Percentiles rank a stretch among this genome's conserved stretches.
Conservation (phyloP, 352 stramenopile genomes). For the Phytopythium montanum region DNA sequence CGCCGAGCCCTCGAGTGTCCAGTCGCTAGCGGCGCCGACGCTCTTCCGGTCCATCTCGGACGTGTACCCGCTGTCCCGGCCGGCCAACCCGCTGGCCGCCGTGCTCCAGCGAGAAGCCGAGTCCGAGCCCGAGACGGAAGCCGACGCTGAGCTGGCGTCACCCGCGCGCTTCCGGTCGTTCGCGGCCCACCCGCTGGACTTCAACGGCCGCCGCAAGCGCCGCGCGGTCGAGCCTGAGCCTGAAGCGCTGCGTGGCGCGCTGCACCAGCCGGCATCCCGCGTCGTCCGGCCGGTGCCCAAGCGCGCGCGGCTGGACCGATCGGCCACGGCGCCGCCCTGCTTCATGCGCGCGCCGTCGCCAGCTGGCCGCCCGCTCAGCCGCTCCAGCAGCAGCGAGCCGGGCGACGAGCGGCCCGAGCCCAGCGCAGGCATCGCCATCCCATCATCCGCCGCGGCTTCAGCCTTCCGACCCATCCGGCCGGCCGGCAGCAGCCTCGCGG, state of each 20-base stretch:
- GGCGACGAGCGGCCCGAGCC: conserved; percentile 1
- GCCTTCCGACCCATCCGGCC: conserved; percentile 25
- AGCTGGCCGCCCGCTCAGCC: conserved; percentile 4
- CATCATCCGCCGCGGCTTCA: no score
- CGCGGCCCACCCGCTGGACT: conserved; percentile 17
- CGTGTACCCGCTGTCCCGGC: conserved; percentile 19
- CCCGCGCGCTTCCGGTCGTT: conserved; percentile 9
- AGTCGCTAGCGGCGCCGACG: background rate
- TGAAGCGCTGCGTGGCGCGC: conserved; percentile 27
- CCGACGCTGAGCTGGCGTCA: background rate
- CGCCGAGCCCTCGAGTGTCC: background rate
- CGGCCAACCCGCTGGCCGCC: conserved; percentile 38
- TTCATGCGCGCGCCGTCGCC: conserved; percentile 28
- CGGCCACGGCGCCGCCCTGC: conserved; percentile 20
- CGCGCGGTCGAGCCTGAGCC: conserved; percentile 46
- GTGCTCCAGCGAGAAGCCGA: conserved; percentile 35
- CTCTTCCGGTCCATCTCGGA: conserved; percentile 31
- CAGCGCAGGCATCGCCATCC: conserved; percentile 56
- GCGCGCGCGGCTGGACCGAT: conserved; percentile 31
- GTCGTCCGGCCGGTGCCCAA: conserved; percentile 54
- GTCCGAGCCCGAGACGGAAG: conserved; percentile 5
- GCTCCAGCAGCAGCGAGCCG: conserved; percentile 13
- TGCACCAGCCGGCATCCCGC: conserved; percentile 14
- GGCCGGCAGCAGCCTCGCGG: conserved; percentile 20
- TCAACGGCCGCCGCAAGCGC: conserved; percentile 49